These are phyloP conservation scores for Scleromitrula shiraiana DNA, from an alignment of 2,329 filamentous ascomycete species.

Conservation along the genomic window DNA sequence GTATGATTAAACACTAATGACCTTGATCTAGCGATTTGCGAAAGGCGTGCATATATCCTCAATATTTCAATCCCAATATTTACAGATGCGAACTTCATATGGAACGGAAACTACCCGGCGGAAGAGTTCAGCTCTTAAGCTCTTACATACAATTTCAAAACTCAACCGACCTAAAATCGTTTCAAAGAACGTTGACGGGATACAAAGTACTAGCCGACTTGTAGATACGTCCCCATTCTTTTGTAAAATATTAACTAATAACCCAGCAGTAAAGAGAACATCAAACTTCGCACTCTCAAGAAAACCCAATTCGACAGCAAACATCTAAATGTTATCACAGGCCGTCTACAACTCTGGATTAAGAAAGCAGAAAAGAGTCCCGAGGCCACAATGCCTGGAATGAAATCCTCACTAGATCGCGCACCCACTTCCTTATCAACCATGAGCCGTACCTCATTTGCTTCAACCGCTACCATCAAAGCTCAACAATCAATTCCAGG, in stretches of 20 bases:
- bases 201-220: neutral
- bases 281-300: neutral
- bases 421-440: neutral
- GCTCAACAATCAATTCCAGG: neutral
- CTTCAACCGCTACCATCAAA: neutral
- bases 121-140: too few species aligned
- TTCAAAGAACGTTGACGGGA: neutral
- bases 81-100: neutral
- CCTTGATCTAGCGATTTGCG: neutral
- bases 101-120: neutral
- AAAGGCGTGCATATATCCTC: neutral
- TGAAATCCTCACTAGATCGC: neutral
- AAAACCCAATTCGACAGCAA: neutral
- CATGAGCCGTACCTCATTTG: neutral
- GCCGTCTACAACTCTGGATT: constrained; percentile 1
- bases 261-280: neutral
- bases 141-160: neutral
- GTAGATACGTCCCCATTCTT: neutral
- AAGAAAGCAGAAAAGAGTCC: neutral
- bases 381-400: neutral
- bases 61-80: neutral
- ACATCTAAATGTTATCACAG: neutral
- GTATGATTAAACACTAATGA: too few species aligned
- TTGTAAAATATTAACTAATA: neutral
- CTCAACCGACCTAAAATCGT: neutral